Base-by-base conservation (phyloP, 2,329 filamentous ascomycete genomes). In the Teratosphaeriaceae sp. region DNA sequence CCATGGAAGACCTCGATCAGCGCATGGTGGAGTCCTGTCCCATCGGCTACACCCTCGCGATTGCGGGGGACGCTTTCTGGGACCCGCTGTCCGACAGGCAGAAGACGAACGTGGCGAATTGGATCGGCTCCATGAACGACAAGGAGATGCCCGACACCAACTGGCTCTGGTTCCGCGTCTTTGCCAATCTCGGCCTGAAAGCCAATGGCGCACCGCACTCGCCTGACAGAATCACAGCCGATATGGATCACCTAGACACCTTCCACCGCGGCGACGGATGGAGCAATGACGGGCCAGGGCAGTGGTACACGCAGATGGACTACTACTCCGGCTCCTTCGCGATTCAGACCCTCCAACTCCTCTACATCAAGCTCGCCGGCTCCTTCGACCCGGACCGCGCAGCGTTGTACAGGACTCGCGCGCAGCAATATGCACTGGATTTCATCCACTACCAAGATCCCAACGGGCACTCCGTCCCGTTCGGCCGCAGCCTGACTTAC, bases 21-120 rank as follows among this genome's bases (percentile, higher is more conserved):
- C 72, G 85, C 20, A 89, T 89, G 85, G 85, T 89, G 2, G 85
- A 90, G 61, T 86, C 88, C 74, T 88, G 84, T 58, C 84, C 85
- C 1, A 72, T 89, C 45, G 85, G 85, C 0, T 89, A 80, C 55
- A 78, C 84, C 1, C 69, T 90, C 41, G 84, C 83, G 23, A 80
- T 88, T 40, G 83, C 80, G 24, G 70, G 73, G 21, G 65, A 61
- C 69, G 72, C 59, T 53, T 75, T 88, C 45, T 88, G 84, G 83
- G 69, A 80, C 12, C 77, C 74, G 1, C 67, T 89, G 54, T 76
- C 72, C 2, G 73, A 75, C 13, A 71, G 71, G 50, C 78, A 86
- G 59, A 79, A 74, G 54, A 65, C 59, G 9, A 86, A 88, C 60
- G 71, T 89, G 9, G 80, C 84, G 58, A 69, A 65, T 2, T 89